Conservation (phyloP, 2,329 filamentous ascomycete genomes). For the Alternaria angustiovoidea region DNA sequence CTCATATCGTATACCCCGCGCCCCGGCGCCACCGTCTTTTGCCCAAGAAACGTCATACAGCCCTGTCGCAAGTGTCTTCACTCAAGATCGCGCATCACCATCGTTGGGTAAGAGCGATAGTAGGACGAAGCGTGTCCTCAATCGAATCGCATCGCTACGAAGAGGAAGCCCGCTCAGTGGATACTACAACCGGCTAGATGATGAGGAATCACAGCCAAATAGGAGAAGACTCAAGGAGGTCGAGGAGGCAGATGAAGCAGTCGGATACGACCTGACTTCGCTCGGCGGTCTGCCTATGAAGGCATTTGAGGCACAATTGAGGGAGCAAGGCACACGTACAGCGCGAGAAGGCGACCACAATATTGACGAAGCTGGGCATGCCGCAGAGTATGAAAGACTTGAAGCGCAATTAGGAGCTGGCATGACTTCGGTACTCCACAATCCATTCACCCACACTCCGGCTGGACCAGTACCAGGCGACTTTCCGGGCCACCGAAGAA, state of each 20-base stretch:
- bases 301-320: slow-evolving; percentile 27
- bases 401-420: slow-evolving; percentile 49
- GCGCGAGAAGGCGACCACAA: slow-evolving; percentile 29
- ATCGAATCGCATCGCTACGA: slow-evolving; percentile 41
- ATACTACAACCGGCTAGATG: slow-evolving; percentile 43
- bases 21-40: slow-evolving; percentile 45
- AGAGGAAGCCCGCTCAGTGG: slow-evolving; percentile 25
- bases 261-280: slow-evolving; percentile 41
- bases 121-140: slow-evolving; percentile 43
- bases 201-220: slow-evolving; percentile 36
- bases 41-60: slow-evolving; percentile 42
- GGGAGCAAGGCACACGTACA: slow-evolving; percentile 19
- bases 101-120: slow-evolving; percentile 28
- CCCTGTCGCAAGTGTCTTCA: slow-evolving; percentile 30
- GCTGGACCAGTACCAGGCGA: slow-evolving; percentile 17
- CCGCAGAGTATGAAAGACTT: slow-evolving; percentile 47
- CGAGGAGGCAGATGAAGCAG: slow-evolving; percentile 42
- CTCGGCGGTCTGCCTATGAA: slow-evolving; percentile 41
- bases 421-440: slow-evolving; percentile 47
- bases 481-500: slow-evolving; percentile 32
- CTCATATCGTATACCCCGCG: slow-evolving; percentile 39
- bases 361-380: slow-evolving; percentile 42
- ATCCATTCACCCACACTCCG: slow-evolving; percentile 41
- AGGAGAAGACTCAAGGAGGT: slow-evolving; percentile 30
- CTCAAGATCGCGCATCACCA: slow-evolving; percentile 23